Evolutionary conservation across 2,329 filamentous ascomycete species (phyloP).

Genomic region (Exophiala phaeomuriformis): DNA sequence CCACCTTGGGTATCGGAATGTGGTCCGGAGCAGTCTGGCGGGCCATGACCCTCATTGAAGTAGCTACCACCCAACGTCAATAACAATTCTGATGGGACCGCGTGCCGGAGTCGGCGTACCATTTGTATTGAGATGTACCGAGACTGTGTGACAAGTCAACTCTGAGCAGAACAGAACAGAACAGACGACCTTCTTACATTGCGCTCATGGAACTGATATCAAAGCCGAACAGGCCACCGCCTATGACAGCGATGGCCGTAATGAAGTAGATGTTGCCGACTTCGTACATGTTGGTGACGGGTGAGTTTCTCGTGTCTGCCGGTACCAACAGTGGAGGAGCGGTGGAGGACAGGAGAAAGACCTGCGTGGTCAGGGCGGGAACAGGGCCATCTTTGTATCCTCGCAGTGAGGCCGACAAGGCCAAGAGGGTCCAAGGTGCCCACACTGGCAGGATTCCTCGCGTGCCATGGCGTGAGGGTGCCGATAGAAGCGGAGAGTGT

Average conservation of each 20-base stretch:
- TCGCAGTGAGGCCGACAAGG: background rate
- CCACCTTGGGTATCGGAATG: conserved; percentile 30
- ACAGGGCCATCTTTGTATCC: conserved; percentile 5
- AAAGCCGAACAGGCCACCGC: conserved; percentile 52
- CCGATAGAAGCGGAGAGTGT: conserved; percentile 5
- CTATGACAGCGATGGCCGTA: conserved; percentile 51
- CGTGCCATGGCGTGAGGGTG: background rate
- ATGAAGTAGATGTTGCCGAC: conserved; percentile 54
- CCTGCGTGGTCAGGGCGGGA: background rate
- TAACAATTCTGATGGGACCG: background rate
- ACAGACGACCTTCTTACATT: conserved; percentile 38
- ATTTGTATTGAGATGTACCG: conserved; percentile 53
- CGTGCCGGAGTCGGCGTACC: conserved; percentile 56
- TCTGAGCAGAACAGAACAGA: background rate
- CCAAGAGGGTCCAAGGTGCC: background rate
- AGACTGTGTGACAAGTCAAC: conserved; percentile 50
- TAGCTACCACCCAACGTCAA: conserved; percentile 41
- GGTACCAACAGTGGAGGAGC: background rate
- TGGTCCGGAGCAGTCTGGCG: conserved; percentile 43
- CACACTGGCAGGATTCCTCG: no score
- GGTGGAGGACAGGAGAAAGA: background rate
- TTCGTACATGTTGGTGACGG: conserved; percentile 18
- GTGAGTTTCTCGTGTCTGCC: background rate
- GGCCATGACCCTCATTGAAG: conserved; percentile 43
- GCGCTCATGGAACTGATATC: conserved; percentile 49